These are phyloP conservation scores for Nannochloropsis gaditana DNA, from an alignment of 108 stramenopile genomes.

Conservation along the genomic window DNA sequence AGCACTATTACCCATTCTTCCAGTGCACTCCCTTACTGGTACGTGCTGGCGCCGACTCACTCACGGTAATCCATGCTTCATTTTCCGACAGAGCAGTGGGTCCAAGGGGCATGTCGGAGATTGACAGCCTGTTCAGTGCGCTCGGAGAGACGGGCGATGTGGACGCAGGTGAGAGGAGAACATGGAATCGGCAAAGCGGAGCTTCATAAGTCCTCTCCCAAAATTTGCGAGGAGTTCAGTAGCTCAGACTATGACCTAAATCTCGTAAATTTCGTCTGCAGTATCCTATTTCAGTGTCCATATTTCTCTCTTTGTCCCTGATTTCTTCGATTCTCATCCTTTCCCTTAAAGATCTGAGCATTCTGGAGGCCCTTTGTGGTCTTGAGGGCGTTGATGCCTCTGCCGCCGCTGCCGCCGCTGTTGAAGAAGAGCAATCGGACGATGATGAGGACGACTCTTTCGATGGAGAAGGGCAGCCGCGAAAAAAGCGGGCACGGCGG, in stretches of 20 bases:
- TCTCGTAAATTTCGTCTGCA: too few species aligned
- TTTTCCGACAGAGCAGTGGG: too few species aligned
- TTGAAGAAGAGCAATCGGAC: neutral
- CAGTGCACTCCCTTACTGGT: too few species aligned
- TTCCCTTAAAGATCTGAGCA: neutral
- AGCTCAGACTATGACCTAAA: too few species aligned
- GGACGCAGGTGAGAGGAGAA: neutral
- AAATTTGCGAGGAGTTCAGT: too few species aligned
- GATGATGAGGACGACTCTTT: conserved; percentile 17
- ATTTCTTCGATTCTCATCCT: neutral
- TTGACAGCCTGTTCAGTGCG: neutral
- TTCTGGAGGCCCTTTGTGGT: neutral
- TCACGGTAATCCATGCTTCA: too few species aligned
- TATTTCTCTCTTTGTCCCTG: neutral
- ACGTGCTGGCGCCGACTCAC: too few species aligned
- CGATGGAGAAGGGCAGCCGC: conserved; percentile 15
- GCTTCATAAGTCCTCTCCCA: too few species aligned
- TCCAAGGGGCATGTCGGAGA: neutral
- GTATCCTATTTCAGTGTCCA: too few species aligned
- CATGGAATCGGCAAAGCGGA: too few species aligned
- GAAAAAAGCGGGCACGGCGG: conserved; percentile 11
- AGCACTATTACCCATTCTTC: too few species aligned
- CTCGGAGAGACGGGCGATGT: neutral
- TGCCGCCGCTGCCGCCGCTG: neutral
- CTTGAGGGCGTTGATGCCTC: conserved; percentile 9